phyloP scores from a whole-genome alignment of 257 asterid species.

The Solanum pennellii region DNA sequence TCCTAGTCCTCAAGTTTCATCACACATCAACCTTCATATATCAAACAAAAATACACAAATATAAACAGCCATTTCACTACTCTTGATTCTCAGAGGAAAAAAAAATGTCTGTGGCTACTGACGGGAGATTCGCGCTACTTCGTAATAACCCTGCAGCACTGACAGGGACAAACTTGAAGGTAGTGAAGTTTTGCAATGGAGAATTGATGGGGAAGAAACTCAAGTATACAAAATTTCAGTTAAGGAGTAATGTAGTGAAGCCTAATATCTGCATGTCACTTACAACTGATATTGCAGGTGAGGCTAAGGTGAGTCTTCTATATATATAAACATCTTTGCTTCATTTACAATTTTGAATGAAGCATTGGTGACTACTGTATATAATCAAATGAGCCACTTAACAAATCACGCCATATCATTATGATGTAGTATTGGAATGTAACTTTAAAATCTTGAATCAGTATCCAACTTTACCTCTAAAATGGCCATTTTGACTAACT shows the following conservation, averaged over 20 bases:
- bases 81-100: neutral
- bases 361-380: neutral
- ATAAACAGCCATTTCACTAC: neutral
- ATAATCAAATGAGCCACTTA: neutral
- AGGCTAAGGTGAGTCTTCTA: slow-evolving; percentile 60
- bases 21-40: neutral
- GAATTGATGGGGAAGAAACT: slow-evolving; percentile 73
- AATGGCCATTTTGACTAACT: neutral
- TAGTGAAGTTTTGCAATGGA: slow-evolving; percentile 49
- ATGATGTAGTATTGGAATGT: neutral
- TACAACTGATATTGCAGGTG: slow-evolving; percentile 56
- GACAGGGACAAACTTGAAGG: slow-evolving; percentile 17
- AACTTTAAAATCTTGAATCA: neutral
- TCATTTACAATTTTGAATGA: neutral
- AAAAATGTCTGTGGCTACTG: slow-evolving; percentile 45
- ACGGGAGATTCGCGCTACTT: slow-evolving; percentile 38
- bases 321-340: neutral
- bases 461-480: neutral
- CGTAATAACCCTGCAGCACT: slow-evolving; percentile 21
- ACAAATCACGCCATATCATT: neutral
- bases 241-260: slow-evolving; percentile 12
- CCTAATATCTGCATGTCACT: slow-evolving; percentile 43
- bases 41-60: neutral
- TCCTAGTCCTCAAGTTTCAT: neutral
- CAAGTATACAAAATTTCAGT: slow-evolving; percentile 20